Base-by-base conservation (phyloP, 352 stramenopile genomes). In the Phytophthora constricta region DNA sequence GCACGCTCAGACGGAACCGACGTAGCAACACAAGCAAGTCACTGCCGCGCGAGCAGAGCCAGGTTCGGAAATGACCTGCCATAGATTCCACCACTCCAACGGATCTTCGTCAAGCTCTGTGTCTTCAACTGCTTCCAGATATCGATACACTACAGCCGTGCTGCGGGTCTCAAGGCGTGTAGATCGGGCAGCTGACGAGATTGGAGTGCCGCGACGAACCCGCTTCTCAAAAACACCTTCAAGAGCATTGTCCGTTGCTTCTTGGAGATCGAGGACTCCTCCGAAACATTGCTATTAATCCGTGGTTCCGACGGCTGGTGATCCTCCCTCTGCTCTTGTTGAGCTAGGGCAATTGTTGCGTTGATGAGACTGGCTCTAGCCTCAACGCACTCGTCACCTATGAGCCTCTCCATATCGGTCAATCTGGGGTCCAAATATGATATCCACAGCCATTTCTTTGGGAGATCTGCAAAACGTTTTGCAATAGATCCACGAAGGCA, bases 1-100 rank as follows among this genome's bases (percentile, higher is more conserved):
- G 62, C 62, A 14, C 48, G 46, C 37, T 70, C 62, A 0, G 62
- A 60, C 9, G 62, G 53, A 7, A 61, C 54, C 8, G 53, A 70
- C 0, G 53, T 70, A 31, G 62, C 62, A 8, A 70, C 48, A 4
- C 34, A 57, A 1, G 4, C 48, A 10, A 65, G 34, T 25, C 48
- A 65, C 20, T 65, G 58, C 25, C 48, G 22, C 2, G 45, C 56
- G 8, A 63, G 56, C 10, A 33, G 20, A 1, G 31, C 31, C 0
- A 63, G 45, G 14, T 27, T 33, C 16, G n/a, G 45, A 31, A 28
- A 56, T 43, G 13, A 19, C n/a, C 4, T 9, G 16, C 3, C 13
- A 19, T 17, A 43, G 27, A n/a, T 14, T 11, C 39, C 58, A 65
- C 58, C 58, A 65, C 7, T 25, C 25, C 2, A 65, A 17, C 13